phyloP scores from a whole-genome alignment of 768 basidiomycete genomes.

The Tylopilus plumbeoviolaceoides region DNA sequence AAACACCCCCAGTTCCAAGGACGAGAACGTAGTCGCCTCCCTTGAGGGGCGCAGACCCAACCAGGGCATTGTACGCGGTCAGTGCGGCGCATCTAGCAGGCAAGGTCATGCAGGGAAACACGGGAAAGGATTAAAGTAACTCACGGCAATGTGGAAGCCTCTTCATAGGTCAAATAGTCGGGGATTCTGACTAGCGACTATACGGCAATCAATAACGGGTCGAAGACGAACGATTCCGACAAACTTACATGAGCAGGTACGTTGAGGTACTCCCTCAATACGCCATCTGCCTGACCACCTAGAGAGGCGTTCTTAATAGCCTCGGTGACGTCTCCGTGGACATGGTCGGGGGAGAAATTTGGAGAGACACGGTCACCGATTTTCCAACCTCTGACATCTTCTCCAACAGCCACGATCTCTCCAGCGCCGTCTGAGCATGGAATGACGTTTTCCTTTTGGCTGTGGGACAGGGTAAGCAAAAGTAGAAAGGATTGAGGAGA shows the following conservation, averaged over 20 bases:
- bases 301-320: conserved; percentile 36
- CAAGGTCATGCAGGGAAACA: too few species aligned
- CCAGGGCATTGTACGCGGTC: too few species aligned
- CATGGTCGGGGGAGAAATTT: conserved; percentile 36
- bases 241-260: conserved; percentile 42
- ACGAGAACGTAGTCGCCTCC: too few species aligned
- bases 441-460: conserved; percentile 25
- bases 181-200: conserved; percentile 55
- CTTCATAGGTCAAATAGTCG: conserved; percentile 54
- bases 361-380: conserved; percentile 54
- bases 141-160: too few species aligned
- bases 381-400: conserved; percentile 43
- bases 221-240: neutral
- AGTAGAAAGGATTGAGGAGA: neutral
- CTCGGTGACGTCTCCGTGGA: conserved; percentile 41
- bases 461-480: conserved; percentile 28
- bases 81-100: too few species aligned
- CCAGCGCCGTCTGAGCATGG: conserved; percentile 52
- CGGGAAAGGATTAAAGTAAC: too few species aligned
- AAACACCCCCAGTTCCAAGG: too few species aligned
- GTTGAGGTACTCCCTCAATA: conserved; percentile 32
- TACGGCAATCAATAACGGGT: neutral
- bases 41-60: too few species aligned
- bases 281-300: conserved; percentile 48
- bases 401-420: conserved; percentile 46